Conservation (phyloP, 108 stramenopile genomes). For the Cyclotella sp. region DNA sequence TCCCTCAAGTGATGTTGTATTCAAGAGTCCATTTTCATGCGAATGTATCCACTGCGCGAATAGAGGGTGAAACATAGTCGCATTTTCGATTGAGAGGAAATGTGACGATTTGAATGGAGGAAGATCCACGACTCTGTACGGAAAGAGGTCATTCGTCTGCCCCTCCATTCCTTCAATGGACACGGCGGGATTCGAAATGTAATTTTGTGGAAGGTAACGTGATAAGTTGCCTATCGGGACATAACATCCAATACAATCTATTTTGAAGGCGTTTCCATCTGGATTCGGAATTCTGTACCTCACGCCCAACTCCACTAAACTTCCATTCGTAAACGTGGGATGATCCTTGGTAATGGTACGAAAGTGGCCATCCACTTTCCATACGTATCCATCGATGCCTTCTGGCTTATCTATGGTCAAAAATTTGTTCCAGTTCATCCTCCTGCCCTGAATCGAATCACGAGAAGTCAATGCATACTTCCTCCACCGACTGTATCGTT, state of each 20-base stretch:
- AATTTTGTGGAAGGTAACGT: background rate
- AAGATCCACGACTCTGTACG: conserved; percentile 19
- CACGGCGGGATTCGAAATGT: conserved; percentile 27
- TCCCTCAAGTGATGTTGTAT: conserved; percentile 27
- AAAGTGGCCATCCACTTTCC: conserved; percentile 43
- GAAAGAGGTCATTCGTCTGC: conserved; percentile 8
- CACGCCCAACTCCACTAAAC: background rate
- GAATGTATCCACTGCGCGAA: conserved; percentile 26
- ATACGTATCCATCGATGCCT: conserved; percentile 9
- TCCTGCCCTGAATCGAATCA: conserved; percentile 23
- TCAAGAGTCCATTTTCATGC: conserved; percentile 23
- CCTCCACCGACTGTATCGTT: conserved; percentile 45
- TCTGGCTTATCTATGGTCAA: background rate
- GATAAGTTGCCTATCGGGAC: conserved; percentile 4
- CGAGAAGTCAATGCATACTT: conserved; percentile 30
- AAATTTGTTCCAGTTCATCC: conserved; percentile 9
- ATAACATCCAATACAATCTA: conserved; percentile 35
- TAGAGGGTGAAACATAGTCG: conserved; percentile 5
- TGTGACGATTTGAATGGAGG: conserved; percentile 11
- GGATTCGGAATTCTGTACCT: conserved; percentile 18
- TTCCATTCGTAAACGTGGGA: conserved; percentile 28
- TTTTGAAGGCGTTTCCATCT: conserved; percentile 10
- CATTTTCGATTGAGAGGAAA: conserved; percentile 15
- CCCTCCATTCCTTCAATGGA: conserved; percentile 33
- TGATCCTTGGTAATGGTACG: conserved; percentile 26